Percentiles rank a stretch among this genome's conserved stretches.
Conservation (phyloP, 2,329 filamentous ascomycete species). For the Clonostachys byssicola region DNA sequence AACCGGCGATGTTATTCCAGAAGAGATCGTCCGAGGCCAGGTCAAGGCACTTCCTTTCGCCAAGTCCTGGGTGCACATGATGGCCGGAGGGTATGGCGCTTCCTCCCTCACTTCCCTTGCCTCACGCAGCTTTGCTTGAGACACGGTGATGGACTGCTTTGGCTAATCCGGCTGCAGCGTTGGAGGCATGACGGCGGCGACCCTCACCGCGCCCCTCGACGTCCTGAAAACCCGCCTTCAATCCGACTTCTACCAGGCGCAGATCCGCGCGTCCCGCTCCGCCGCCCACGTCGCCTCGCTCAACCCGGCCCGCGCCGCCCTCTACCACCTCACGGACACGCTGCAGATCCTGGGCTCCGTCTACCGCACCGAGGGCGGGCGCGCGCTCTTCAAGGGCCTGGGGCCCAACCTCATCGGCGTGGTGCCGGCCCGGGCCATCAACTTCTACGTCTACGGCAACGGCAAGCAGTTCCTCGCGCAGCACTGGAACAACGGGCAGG, state of each 20-base stretch:
- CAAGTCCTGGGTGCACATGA: slow-evolving; percentile 88
- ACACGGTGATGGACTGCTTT: neutral
- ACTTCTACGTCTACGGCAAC: slow-evolving; percentile 92
- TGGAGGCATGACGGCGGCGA: slow-evolving; percentile 86
- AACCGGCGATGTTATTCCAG: slow-evolving; percentile 50
- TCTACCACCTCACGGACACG: slow-evolving; percentile 79
- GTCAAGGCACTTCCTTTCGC: slow-evolving; percentile 46
- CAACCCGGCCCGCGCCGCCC: slow-evolving; percentile 59
- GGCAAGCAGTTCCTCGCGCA: slow-evolving; percentile 79
- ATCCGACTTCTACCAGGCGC: slow-evolving; percentile 88
- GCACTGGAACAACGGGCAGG: slow-evolving; percentile 65
- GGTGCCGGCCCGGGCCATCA: slow-evolving; percentile 84
- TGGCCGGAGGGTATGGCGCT: slow-evolving; percentile 75
- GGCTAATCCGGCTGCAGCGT: slow-evolving; percentile 43
- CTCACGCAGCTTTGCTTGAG: neutral
- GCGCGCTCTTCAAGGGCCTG: slow-evolving; percentile 88
- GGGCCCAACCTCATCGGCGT: slow-evolving; percentile 88
- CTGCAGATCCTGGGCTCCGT: slow-evolving; percentile 81
- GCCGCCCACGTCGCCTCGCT: slow-evolving; percentile 41
- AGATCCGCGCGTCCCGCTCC: slow-evolving; percentile 66
- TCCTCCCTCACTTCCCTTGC: neutral
- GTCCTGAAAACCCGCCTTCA: slow-evolving; percentile 91
- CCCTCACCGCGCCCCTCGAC: slow-evolving; percentile 91
- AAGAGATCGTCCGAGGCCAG: slow-evolving; percentile 25
- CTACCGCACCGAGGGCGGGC: slow-evolving; percentile 75